Conservation (phyloP, 768 basidiomycete species). For the Lepiota venenata region DNA sequence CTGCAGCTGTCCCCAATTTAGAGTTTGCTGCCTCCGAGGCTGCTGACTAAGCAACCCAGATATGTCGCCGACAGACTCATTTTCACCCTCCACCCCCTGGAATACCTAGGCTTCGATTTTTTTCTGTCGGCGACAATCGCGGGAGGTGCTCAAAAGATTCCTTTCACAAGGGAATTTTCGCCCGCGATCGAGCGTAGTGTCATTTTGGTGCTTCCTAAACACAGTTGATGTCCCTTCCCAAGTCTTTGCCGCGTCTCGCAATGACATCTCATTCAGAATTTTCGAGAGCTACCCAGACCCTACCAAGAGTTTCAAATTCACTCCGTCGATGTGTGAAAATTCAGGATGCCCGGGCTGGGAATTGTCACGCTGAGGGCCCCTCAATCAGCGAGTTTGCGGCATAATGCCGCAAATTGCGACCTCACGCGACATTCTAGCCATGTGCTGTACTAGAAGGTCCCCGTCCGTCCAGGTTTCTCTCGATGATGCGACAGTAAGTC, state of each 20-base stretch:
- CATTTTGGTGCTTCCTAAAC: too few relatives aligned
- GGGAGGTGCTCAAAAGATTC: background rate
- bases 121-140: conserved; percentile 3
- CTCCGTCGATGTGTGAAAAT: too few relatives aligned
- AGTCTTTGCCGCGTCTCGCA: background rate
- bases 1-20: conserved; percentile 10
- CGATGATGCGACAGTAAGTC: too few relatives aligned
- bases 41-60: conserved; percentile 14
- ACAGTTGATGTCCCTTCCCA: too few relatives aligned
- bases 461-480: too few relatives aligned
- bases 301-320: background rate
- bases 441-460: background rate
- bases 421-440: background rate
- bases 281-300: too few relatives aligned
- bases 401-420: background rate
- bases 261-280: background rate
- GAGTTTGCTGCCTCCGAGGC: conserved; percentile 5
- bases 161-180: background rate
- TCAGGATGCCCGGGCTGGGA: too few relatives aligned
- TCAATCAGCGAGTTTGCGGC: conserved; percentile 11
- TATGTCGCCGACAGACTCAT: conserved; percentile 16
- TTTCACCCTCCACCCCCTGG: background rate
- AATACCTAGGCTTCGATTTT: background rate
- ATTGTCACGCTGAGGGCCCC: background rate
- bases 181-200: too few relatives aligned